These are phyloP conservation scores for Golovinomyces cichoracearum DNA, from an alignment of 2,329 filamentous ascomycete genomes.

Conservation along the genomic window DNA sequence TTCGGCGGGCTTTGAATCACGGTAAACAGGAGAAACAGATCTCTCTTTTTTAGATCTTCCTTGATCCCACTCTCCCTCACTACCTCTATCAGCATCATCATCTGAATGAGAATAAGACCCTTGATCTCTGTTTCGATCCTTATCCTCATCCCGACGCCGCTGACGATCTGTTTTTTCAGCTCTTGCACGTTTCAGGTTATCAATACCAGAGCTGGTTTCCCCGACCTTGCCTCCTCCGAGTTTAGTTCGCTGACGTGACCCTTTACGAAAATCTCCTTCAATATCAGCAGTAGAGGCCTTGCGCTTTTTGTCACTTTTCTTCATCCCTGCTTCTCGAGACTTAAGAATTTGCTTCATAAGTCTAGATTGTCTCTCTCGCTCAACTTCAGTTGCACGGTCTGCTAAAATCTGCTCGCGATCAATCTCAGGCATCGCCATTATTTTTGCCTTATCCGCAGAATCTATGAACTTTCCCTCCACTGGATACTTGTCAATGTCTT, in stretches of 20 bases:
- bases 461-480: slow-evolving; percentile 67
- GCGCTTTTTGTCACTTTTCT: slow-evolving; percentile 34
- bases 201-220: slow-evolving; percentile 47
- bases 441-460: slow-evolving; percentile 46
- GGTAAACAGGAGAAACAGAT: slow-evolving; percentile 19
- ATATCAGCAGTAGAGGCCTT: slow-evolving; percentile 57
- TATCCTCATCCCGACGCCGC: slow-evolving; percentile 35
- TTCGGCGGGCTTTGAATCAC: slow-evolving; percentile 37
- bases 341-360: slow-evolving; percentile 53
- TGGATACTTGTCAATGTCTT: slow-evolving; percentile 46
- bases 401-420: slow-evolving; percentile 76
- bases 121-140: slow-evolving; percentile 25
- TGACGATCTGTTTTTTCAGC: slow-evolving; percentile 39
- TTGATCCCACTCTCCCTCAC: slow-evolving; percentile 54
- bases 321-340: slow-evolving; percentile 37
- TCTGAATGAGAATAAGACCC: slow-evolving; percentile 29
- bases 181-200: slow-evolving; percentile 34
- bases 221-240: slow-evolving; percentile 38
- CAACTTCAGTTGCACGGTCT: slow-evolving; percentile 59
- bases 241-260: slow-evolving; percentile 43
- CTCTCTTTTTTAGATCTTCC: slow-evolving; percentile 23
- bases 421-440: slow-evolving; percentile 70
- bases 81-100: slow-evolving; percentile 42
- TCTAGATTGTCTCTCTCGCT: slow-evolving; percentile 56
- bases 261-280: slow-evolving; percentile 52